phyloP scores from a whole-genome alignment of 352 stramenopile genomes.

The Globisporangium polare region DNA sequence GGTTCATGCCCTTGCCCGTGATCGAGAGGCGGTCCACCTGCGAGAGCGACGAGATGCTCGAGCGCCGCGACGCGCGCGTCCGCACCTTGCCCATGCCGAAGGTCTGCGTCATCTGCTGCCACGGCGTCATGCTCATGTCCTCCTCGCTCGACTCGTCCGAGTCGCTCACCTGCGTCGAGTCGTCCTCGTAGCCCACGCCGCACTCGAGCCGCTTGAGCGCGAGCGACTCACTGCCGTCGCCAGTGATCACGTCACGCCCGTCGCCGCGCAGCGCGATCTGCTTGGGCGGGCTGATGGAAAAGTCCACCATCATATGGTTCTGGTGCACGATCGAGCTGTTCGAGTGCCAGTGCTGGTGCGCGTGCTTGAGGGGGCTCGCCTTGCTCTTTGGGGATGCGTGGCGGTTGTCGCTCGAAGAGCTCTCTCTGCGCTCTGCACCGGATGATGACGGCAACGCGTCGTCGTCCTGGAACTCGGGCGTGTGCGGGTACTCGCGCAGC shows the following conservation, averaged over 20 bases:
- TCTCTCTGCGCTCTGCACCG: neutral
- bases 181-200: slow-evolving; percentile 68
- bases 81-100: slow-evolving; percentile 66
- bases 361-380: slow-evolving; percentile 5
- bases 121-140: slow-evolving; percentile 76
- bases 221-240: slow-evolving; percentile 34
- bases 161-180: slow-evolving; percentile 82
- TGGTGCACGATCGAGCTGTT: slow-evolving; percentile 16
- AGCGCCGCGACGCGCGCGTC: slow-evolving; percentile 36
- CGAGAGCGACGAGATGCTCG: slow-evolving; percentile 61
- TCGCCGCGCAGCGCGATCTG: slow-evolving; percentile 22
- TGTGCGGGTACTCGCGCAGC: slow-evolving; percentile 19
- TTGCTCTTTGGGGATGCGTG: neutral
- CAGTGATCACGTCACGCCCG: slow-evolving; percentile 21
- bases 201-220: slow-evolving; percentile 72
- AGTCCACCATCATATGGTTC: slow-evolving; percentile 42
- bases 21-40: slow-evolving; percentile 58
- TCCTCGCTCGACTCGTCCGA: slow-evolving; percentile 73
- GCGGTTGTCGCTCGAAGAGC: neutral
- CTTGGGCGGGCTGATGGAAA: slow-evolving; percentile 33
- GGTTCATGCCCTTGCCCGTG: slow-evolving; percentile 45
- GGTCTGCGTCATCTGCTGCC: slow-evolving; percentile 84
- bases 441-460: neutral
- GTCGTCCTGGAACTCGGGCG: neutral
- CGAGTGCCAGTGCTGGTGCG: slow-evolving; percentile 13